Evolutionary conservation across 1,284 basidiomycete genomes (phyloP), one percentile per base, ranked within the genome.

Genomic region (Gymnopus androsaceus): DNA sequence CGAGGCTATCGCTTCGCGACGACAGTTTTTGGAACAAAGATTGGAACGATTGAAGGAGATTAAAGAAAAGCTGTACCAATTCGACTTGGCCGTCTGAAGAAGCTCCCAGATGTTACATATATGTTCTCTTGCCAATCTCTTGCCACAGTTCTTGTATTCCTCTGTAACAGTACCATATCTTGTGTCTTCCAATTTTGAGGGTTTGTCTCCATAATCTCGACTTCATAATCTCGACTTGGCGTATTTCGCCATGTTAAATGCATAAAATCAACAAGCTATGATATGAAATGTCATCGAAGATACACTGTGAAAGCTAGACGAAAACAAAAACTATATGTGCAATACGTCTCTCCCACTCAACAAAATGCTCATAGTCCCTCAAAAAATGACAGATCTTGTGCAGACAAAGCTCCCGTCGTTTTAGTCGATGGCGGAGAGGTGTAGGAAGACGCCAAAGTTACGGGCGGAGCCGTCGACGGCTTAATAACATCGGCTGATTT

Each of bases 301-400:
- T 40, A 40, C 38, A 40, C 15, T 40, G 38, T n/a, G 23, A 42
- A 25, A 27, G 14, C 41, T 42, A 27, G 8, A 27, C 19, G 23
- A 42, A 42, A 42, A 14, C 19, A 15, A 15, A 42, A 28, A 17
- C 14, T 11, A 15, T 15, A 21, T 40, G 9, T 40, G 4, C 11
- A 28, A 17, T n/a, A n/a, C n/a, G n/a, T n/a, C n/a, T n/a, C n/a
- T n/a, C n/a, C 25, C 25, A 14, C 23, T 9, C 44, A 31, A n/a
- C 17, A 6, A 34, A 3, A 28, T 27, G 30, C 19, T 50, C 34
- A 87, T 41, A 86, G 62, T 19, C 85, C 82, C 68, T 89, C 87
- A 63, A 89, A 89, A 64, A 89, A 89, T n/a, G 83, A 87, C 55
- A 88, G 66, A 73, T 88, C 87, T 67, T 87, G 85, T 7, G 86